Percentiles rank a stretch among this genome's conserved stretches.
These are phyloP conservation scores for Quercus dentata DNA, from an alignment of 306 rosid species.

Conservation along the genomic window DNA sequence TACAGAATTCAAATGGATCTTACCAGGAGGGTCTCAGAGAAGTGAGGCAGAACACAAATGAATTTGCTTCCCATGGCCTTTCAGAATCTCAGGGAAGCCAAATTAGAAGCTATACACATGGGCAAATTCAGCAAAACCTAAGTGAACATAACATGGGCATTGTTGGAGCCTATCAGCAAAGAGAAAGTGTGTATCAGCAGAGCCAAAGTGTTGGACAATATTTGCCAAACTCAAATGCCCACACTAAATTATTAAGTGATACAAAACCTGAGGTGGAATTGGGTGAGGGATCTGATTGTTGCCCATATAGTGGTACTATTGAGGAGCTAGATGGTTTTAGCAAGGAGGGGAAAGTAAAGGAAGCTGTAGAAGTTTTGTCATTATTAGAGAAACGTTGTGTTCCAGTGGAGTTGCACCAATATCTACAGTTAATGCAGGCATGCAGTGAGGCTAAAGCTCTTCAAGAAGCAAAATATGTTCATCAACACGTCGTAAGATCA, in stretches of 20 bases:
- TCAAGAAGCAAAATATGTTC: too few species aligned
- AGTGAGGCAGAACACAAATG: constrained; percentile 26
- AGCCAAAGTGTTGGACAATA: constrained; percentile 8
- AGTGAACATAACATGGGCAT: constrained; percentile 18
- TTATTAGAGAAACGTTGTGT: too few species aligned
- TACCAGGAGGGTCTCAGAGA: constrained; percentile 25
- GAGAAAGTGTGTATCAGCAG: constrained; percentile 31
- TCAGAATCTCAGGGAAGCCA: not conserved
- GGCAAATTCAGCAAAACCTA: constrained; percentile 18
- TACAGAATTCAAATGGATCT: constrained; percentile 18
- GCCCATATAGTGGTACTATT: constrained; percentile 30
- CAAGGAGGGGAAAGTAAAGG: constrained; percentile 69
- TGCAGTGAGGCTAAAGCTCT: too few species aligned
- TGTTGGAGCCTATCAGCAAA: constrained; percentile 25
- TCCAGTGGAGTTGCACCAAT: too few species aligned
- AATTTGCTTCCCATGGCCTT: constrained; percentile 19
- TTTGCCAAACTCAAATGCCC: constrained; percentile 30
- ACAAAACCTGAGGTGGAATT: constrained; percentile 22
- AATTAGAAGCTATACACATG: not conserved
- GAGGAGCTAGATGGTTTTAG: constrained; percentile 60
- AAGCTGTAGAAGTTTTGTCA: constrained; percentile 31
- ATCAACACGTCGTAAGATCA: too few species aligned
- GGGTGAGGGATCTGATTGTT: not conserved
- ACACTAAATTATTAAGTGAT: constrained; percentile 31
- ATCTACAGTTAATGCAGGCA: too few species aligned